Evolutionary conservation across 768 basidiomycete genomes (phyloP).

Genomic region (Tephrocybe rancida): DNA sequence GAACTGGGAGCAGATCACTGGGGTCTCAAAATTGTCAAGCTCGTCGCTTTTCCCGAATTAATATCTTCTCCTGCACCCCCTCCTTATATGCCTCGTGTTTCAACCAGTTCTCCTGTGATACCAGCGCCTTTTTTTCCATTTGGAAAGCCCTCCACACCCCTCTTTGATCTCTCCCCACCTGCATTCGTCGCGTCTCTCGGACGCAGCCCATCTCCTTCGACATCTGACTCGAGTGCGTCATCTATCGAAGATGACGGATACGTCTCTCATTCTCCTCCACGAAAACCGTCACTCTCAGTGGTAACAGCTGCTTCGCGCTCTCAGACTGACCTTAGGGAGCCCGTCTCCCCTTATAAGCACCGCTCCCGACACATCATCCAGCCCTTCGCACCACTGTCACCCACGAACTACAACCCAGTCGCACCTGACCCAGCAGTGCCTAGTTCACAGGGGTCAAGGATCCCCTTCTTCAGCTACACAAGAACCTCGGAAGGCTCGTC

Average conservation of each 20-base stretch:
- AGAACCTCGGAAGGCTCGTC: constrained; percentile 77
- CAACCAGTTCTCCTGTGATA: constrained; percentile 11
- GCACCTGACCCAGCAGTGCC: constrained; percentile 8
- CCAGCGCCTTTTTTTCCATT: constrained; percentile 1
- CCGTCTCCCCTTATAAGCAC: constrained; percentile 31
- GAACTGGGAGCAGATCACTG: constrained; percentile 66
- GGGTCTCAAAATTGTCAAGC: constrained; percentile 77
- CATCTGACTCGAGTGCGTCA: constrained; percentile 25
- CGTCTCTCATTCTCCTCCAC: constrained; percentile 60
- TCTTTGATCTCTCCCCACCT: constrained; percentile 17
- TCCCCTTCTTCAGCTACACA: constrained; percentile 84
- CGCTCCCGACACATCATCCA: constrained; percentile 38
- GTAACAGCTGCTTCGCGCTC: constrained; percentile 43
- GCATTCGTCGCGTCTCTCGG: not conserved
- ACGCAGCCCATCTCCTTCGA: constrained; percentile 6
- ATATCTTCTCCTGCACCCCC: constrained; percentile 39
- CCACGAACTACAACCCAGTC: constrained; percentile 6
- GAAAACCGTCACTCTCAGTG: constrained; percentile 33
- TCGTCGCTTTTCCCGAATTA: constrained; percentile 76
- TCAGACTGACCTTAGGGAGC: constrained; percentile 39
- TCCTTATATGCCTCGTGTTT: constrained; percentile 7
- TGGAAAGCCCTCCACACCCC: constrained; percentile 4
- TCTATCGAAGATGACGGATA: constrained; percentile 57
- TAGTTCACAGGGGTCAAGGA: constrained; percentile 20
- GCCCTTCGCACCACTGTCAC: constrained; percentile 32